These are phyloP conservation scores for Fusarium sp. DNA, from an alignment of 2,329 filamentous ascomycete species.

Conservation along the genomic window DNA sequence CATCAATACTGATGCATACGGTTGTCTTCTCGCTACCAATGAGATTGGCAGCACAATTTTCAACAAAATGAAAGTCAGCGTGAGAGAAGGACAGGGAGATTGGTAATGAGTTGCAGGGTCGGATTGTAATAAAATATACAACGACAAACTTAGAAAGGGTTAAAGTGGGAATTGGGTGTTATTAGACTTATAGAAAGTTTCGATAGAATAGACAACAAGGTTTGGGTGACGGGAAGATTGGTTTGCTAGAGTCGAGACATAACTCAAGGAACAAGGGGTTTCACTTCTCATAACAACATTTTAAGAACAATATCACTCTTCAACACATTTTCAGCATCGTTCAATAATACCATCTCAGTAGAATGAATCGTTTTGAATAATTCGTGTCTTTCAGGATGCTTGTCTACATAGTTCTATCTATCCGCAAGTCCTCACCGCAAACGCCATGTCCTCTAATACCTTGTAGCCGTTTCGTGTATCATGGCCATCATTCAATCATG, in stretches of 20 bases:
- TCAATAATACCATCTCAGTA: neutral
- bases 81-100: neutral
- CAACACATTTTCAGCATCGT: neutral
- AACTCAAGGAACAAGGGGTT: neutral
- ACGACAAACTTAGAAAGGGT: neutral
- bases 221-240: neutral
- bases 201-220: neutral
- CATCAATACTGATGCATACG: neutral
- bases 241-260: neutral
- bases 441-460: neutral
- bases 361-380: neutral
- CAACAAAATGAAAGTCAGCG: neutral
- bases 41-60: neutral
- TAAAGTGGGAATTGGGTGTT: neutral
- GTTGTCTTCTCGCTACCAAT: no score
- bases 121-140: neutral
- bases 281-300: neutral
- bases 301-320: neutral
- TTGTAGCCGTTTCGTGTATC: neutral
- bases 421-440: neutral
- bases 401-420: neutral
- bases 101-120: neutral
- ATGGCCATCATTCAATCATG: neutral
- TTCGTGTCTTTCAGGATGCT: neutral
- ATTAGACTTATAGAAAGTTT: neutral